Percentiles rank a stretch among this genome's conserved stretches.
phyloP scores from a whole-genome alignment of 75 land plant genomes.

The Chamaecyparis obtusa region DNA sequence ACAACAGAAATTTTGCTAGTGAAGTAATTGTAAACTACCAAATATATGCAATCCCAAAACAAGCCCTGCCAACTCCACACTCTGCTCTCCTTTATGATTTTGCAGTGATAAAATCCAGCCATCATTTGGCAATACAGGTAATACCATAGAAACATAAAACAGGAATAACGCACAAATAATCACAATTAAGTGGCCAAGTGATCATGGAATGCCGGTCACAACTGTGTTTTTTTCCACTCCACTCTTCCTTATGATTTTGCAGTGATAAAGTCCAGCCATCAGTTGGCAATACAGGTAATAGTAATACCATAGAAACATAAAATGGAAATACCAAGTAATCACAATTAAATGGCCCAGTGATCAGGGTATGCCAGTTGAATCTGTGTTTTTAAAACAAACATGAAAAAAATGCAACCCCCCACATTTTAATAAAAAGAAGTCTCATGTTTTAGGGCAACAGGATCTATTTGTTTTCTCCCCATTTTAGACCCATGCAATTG shows the following conservation, averaged over 20 bases:
- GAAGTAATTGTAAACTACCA: background rate
- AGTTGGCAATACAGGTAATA: background rate
- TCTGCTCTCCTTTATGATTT: background rate
- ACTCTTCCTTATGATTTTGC: background rate
- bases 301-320: background rate
- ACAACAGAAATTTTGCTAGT: background rate
- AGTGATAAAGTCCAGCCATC: background rate
- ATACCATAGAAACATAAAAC: background rate
- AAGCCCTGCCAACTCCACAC: background rate
- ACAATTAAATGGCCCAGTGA: too few species aligned
- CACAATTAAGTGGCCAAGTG: too few species aligned
- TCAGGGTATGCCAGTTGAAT: too few species aligned
- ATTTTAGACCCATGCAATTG: too few species aligned
- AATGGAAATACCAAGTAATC: too few species aligned
- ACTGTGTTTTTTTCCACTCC: background rate
- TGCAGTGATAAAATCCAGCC: background rate
- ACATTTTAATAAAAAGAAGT: too few species aligned
- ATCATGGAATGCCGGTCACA: too few species aligned
- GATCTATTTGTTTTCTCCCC: too few species aligned
- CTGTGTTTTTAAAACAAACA: too few species aligned
- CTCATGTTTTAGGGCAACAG: too few species aligned
- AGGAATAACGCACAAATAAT: too few species aligned
- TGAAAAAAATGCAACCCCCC: too few species aligned
- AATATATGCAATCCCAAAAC: background rate
- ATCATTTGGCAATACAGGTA: background rate